Percentiles rank a stretch among this genome's conserved stretches.
phyloP scores from a whole-genome alignment of 1,284 basidiomycete genomes.

The Melampsora larici-populina region DNA sequence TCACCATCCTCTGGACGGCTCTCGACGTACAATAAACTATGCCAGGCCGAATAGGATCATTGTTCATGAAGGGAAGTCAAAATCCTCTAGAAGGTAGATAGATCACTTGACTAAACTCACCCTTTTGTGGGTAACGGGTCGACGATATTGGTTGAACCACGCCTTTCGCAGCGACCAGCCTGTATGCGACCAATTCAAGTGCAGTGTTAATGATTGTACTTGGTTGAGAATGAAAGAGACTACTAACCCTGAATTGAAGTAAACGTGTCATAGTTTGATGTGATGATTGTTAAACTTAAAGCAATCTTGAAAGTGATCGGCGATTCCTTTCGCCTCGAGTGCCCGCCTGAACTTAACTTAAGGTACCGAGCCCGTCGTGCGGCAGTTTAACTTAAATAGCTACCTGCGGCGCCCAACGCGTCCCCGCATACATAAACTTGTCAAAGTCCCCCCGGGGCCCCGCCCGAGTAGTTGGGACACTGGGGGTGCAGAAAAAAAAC shows the following conservation, averaged over 20 bases:
- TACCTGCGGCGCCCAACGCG: too few species aligned
- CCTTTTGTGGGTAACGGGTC: slow-evolving; percentile 48
- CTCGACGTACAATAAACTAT: slow-evolving; percentile 28
- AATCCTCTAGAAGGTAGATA: slow-evolving; percentile 9
- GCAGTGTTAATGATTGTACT: not conserved
- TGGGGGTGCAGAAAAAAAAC: too few species aligned
- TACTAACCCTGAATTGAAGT: slow-evolving; percentile 46
- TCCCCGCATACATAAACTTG: too few species aligned
- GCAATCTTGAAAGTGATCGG: too few species aligned
- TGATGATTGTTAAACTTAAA: too few species aligned
- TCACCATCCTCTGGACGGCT: slow-evolving; percentile 49
- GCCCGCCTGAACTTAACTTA: too few species aligned
- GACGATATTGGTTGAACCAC: slow-evolving; percentile 49
- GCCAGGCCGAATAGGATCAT: not conserved
- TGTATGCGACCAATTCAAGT: not conserved
- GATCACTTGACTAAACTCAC: slow-evolving; percentile 35
- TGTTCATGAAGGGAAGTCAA: too few species aligned
- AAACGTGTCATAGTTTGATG: slow-evolving; percentile 44
- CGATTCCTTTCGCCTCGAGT: too few species aligned
- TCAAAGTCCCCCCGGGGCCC: too few species aligned
- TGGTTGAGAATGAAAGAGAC: not conserved
- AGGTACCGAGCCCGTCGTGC: too few species aligned
- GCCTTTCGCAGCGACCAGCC: slow-evolving; percentile 48
- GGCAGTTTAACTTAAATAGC: too few species aligned
- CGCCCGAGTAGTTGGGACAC: too few species aligned